These are phyloP conservation scores for Auricularia cornea DNA, from an alignment of 768 basidiomycete species.

Conservation along the genomic window DNA sequence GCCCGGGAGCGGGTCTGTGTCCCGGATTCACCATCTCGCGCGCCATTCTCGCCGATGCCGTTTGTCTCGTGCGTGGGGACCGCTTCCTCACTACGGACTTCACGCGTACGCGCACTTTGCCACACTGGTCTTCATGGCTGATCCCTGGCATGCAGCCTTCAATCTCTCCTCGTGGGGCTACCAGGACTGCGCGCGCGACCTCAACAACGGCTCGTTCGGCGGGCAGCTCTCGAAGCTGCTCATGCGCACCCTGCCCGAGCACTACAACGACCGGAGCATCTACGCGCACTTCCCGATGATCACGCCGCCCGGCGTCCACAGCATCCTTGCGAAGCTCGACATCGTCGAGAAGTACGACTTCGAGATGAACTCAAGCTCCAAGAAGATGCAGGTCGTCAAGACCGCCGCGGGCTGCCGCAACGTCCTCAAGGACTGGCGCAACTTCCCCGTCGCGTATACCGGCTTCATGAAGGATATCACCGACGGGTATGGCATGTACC, in stretches of 20 bases:
- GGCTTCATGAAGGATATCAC: conserved; percentile 46
- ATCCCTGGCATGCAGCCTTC: conserved; percentile 25
- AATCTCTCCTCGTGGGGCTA: conserved; percentile 83
- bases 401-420: background rate
- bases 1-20: conserved; percentile 76
- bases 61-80: conserved; percentile 80
- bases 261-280: conserved; percentile 59
- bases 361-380: conserved; percentile 34
- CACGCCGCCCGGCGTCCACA: conserved; percentile 64
- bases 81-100: conserved; percentile 75
- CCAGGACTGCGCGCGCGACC: conserved; percentile 70
- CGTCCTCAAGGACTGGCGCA: conserved; percentile 1
- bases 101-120: conserved; percentile 33
- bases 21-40: conserved; percentile 84
- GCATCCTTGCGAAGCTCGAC: conserved; percentile 47
- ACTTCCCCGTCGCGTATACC: background rate
- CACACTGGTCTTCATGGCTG: background rate
- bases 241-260: conserved; percentile 61
- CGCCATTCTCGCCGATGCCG: conserved; percentile 79
- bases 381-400: conserved; percentile 16
- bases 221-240: conserved; percentile 32
- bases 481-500: conserved; percentile 46
- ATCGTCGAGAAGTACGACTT: conserved; percentile 48
- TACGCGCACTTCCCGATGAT: conserved; percentile 89
- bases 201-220: conserved; percentile 54